phyloP scores from a whole-genome alignment of 2,329 filamentous ascomycete genomes.

The Aspergillus latus region DNA sequence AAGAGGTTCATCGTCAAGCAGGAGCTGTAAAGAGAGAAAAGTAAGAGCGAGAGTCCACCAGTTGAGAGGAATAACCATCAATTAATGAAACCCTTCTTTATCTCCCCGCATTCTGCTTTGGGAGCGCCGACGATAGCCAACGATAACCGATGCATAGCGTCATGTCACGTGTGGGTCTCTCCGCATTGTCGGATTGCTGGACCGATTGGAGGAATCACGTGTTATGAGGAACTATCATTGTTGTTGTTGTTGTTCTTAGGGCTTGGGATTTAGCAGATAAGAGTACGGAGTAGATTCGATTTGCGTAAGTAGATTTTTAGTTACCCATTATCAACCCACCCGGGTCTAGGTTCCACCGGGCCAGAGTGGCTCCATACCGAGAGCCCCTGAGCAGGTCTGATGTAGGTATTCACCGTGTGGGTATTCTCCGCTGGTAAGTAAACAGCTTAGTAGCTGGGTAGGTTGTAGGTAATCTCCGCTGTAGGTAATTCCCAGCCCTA shows the following conservation, averaged over 20 bases:
- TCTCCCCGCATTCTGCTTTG: conserved; percentile 16
- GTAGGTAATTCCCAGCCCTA: conserved; percentile 7
- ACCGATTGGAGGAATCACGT: neutral
- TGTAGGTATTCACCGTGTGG: neutral
- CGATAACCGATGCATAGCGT: conserved; percentile 19
- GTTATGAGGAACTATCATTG: neutral
- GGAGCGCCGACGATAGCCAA: conserved; percentile 24
- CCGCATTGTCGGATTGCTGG: conserved; percentile 18
- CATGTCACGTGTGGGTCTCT: conserved; percentile 28
- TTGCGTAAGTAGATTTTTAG: neutral
- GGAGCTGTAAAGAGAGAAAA: neutral
- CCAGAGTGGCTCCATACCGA: neutral
- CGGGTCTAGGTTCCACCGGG: neutral
- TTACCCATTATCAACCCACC: neutral
- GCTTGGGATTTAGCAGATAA: neutral
- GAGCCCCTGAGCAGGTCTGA: neutral
- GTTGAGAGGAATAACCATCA: conserved; percentile 5
- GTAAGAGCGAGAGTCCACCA: neutral
- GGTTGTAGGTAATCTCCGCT: conserved; percentile 10
- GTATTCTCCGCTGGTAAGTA: neutral
- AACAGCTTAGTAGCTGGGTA: no score
- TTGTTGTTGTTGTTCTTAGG: no score
- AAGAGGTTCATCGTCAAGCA: conserved; percentile 31
- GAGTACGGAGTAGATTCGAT: neutral
- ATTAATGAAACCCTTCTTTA: neutral